Conservation (phyloP, 2,329 filamentous ascomycete genomes). For the Tolypocladium sp. region DNA sequence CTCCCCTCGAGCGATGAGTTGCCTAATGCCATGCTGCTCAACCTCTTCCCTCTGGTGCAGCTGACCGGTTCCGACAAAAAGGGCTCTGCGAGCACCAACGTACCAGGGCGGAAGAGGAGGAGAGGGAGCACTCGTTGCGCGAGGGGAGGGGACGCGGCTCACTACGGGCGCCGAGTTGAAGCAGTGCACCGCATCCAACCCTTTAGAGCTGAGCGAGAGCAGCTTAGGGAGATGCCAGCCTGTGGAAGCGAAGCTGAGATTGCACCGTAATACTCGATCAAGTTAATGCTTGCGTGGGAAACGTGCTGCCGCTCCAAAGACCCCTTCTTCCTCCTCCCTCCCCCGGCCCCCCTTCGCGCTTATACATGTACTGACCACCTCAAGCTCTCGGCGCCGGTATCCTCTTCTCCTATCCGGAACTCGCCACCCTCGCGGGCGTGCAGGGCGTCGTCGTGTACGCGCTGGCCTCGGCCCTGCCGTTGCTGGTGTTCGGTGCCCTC, state of each 20-base stretch:
- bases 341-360: slow-evolving; percentile 14
- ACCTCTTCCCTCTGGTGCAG: not conserved
- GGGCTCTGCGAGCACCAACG: not conserved
- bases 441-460: slow-evolving; percentile 74
- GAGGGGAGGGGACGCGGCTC: slow-evolving; percentile 48
- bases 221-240: slow-evolving; percentile 27
- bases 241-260: slow-evolving; percentile 72
- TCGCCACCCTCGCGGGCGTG: slow-evolving; percentile 69
- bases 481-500: slow-evolving; percentile 65
- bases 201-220: slow-evolving; percentile 3
- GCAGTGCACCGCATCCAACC: slow-evolving; percentile 44
- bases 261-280: slow-evolving; percentile 96
- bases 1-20: slow-evolving; percentile 12
- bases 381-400: slow-evolving; percentile 76
- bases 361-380: slow-evolving; percentile 30
- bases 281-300: slow-evolving; percentile 99
- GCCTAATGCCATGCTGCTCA: not conserved
- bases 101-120: not conserved
- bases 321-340: slow-evolving; percentile 17
- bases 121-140: slow-evolving; percentile 2
- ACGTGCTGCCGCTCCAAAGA: slow-evolving; percentile 77
- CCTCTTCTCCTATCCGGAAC: slow-evolving; percentile 72
- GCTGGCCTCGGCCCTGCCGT: slow-evolving; percentile 59
- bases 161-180: slow-evolving; percentile 76
- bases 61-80: not conserved